Percentiles rank a stretch among this genome's conserved stretches.
Conservation (phyloP, 805 yeast species). For the Myxozyma vanderwaltii region DNA sequence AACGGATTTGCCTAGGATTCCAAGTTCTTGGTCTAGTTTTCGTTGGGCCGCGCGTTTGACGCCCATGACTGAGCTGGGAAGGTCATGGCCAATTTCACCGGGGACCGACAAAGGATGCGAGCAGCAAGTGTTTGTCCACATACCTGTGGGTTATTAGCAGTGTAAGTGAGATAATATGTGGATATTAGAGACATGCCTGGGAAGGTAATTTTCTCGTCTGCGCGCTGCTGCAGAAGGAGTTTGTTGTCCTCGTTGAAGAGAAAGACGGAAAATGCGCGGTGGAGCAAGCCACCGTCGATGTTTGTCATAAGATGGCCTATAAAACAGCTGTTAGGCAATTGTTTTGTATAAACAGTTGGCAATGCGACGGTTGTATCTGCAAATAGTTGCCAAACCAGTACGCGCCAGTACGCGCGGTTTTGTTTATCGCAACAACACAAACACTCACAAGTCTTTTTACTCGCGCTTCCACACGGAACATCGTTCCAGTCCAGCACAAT, state of each 20-base stretch:
- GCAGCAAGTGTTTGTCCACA: conserved; percentile 99
- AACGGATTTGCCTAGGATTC: conserved; percentile 55
- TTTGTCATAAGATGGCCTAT: conserved; percentile 67
- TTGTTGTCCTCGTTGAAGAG: conserved; percentile 76
- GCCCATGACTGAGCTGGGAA: conserved; percentile 69
- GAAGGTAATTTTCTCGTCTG: conserved; percentile 94
- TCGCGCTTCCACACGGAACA: conserved; percentile 85
- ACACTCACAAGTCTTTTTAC: conserved; percentile 72
- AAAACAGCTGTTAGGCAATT: neutral
- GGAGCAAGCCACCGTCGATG: conserved; percentile 82
- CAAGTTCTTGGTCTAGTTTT: conserved; percentile 90
- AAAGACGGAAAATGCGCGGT: conserved; percentile 96
- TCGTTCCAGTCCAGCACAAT: conserved; percentile 90
- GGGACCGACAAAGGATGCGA: conserved; percentile 92
- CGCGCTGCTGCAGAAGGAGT: conserved; percentile 90
- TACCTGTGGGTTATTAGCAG: conserved; percentile 41
- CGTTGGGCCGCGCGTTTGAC: conserved; percentile 87
- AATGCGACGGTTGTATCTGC: too few relatives aligned
- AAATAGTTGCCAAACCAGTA: neutral
- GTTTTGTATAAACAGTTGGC: too few relatives aligned
- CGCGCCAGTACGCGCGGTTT: neutral
- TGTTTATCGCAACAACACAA: neutral
- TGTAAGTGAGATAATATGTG: neutral
- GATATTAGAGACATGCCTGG: conserved; percentile 49
- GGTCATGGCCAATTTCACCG: conserved; percentile 70